Conservation (phyloP, 305 asterid genomes). For the Fraxinus paxiana region DNA sequence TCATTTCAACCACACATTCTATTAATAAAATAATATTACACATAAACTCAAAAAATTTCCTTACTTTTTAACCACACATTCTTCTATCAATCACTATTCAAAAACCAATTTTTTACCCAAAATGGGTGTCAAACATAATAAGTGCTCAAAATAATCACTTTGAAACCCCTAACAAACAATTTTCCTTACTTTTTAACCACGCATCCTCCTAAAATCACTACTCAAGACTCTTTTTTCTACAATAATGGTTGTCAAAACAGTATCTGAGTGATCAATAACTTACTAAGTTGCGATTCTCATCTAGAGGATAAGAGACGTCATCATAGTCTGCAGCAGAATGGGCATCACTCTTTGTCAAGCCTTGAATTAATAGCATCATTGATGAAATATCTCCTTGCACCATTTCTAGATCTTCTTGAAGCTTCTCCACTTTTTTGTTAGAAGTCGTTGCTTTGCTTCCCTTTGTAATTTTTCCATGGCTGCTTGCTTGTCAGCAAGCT, state of each 20-base stretch:
- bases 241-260: background rate
- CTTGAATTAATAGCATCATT: slow-evolving; percentile 60
- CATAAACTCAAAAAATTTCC: too few relatives aligned
- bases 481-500: slow-evolving; percentile 95
- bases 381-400: slow-evolving; percentile 60
- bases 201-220: background rate
- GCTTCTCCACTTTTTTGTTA: slow-evolving; percentile 63
- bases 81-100: too few relatives aligned
- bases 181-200: background rate
- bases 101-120: too few relatives aligned
- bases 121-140: too few relatives aligned
- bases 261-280: slow-evolving; percentile 24
- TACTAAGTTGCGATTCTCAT: slow-evolving; percentile 47
- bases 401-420: slow-evolving; percentile 60
- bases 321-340: slow-evolving; percentile 45
- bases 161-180: slow-evolving; percentile 12
- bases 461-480: slow-evolving; percentile 82
- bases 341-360: slow-evolving; percentile 47
- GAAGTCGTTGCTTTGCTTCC: slow-evolving; percentile 72
- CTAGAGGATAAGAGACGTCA: slow-evolving; percentile 32
- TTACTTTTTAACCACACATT: too few relatives aligned
- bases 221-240: background rate
- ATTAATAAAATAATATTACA: too few relatives aligned
- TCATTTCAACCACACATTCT: too few relatives aligned
- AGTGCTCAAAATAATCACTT: background rate